phyloP scores from a whole-genome alignment of 148 eudicot species.

The Fagopyrum esculentum region DNA sequence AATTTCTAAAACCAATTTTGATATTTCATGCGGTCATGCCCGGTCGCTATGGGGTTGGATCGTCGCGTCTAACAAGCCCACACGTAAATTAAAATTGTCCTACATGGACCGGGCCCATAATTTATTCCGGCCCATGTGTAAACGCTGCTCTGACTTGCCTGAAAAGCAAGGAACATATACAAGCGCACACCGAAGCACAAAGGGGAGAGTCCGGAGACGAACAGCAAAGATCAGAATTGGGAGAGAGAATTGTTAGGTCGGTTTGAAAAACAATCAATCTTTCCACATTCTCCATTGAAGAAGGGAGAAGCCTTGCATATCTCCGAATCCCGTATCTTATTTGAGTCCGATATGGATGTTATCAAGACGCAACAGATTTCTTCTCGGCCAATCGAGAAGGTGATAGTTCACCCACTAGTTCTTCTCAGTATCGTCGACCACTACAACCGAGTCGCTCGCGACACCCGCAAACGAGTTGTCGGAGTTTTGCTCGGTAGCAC shows the following conservation, averaged over 20 bases:
- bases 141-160: not conserved
- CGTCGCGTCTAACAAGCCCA: not conserved
- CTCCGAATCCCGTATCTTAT: not conserved
- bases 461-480: constrained; percentile 84
- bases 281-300: not conserved
- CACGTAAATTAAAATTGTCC: not conserved
- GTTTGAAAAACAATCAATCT: not conserved
- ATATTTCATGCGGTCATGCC: too few species aligned
- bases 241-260: not conserved
- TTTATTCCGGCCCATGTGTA: not conserved
- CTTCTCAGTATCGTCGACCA: constrained; percentile 91
- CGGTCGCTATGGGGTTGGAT: too few species aligned
- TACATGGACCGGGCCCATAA: not conserved
- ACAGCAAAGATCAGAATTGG: too few species aligned
- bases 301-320: not conserved
- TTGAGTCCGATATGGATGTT: constrained; percentile 55
- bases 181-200: not conserved
- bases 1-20: too few species aligned
- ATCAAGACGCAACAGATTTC: constrained; percentile 92
- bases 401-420: constrained; percentile 87
- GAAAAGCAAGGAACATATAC: not conserved
- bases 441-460: constrained; percentile 96
- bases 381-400: constrained; percentile 67
- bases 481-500: constrained; percentile 85
- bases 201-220: not conserved